These are phyloP conservation scores for Umbilicus rupestris DNA, from an alignment of 164 flowering plant species.

Conservation along the genomic window DNA sequence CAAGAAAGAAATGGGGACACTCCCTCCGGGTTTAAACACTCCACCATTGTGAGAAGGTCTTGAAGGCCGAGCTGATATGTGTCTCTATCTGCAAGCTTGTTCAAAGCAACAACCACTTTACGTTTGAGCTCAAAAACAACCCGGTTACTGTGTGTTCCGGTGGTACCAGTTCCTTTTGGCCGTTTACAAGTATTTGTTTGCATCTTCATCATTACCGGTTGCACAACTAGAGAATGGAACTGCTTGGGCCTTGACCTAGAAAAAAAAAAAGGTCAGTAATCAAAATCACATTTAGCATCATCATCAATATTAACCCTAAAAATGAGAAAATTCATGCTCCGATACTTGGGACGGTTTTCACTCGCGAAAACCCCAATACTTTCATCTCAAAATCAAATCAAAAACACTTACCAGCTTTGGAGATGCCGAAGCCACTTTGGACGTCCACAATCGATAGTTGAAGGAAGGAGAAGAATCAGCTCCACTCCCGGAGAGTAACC, in stretches of 20 bases:
- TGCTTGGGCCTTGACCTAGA: too few relatives aligned
- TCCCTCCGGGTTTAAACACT: constrained; percentile 53
- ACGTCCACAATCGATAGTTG: not conserved
- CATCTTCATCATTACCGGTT: constrained; percentile 18
- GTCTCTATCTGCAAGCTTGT: constrained; percentile 81
- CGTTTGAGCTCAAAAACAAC: constrained; percentile 56
- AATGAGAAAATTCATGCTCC: not conserved
- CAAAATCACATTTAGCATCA: too few relatives aligned
- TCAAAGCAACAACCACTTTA: constrained; percentile 48
- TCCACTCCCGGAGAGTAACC: not conserved
- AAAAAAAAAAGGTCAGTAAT: too few relatives aligned
- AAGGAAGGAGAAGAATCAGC: not conserved
- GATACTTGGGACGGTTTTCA: not conserved
- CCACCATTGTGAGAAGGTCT: constrained; percentile 63
- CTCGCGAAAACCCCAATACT: not conserved
- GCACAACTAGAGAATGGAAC: not conserved
- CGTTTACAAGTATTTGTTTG: constrained; percentile 30
- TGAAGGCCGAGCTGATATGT: constrained; percentile 70
- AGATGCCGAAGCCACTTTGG: too few relatives aligned
- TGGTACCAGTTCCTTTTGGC: constrained; percentile 22
- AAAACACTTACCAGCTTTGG: not conserved
- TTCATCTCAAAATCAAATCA: not conserved
- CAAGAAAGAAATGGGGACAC: constrained; percentile 60
- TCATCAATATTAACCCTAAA: too few relatives aligned
- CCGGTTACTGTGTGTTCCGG: constrained; percentile 25